phyloP scores from a whole-genome alignment of 2,329 filamentous ascomycete species.

The Claviceps purpurea region DNA sequence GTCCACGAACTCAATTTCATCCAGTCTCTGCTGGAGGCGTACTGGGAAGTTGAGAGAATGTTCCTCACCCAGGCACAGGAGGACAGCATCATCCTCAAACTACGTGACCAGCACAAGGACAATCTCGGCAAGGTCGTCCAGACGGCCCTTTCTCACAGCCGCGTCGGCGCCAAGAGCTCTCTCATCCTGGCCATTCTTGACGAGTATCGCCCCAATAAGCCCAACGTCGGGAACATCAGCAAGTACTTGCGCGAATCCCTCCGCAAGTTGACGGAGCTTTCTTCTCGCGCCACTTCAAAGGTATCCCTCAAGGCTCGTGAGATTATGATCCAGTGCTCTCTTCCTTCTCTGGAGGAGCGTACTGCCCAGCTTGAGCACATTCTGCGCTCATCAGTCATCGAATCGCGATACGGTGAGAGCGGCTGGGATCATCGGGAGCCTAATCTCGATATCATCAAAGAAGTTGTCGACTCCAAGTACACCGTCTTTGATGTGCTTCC shows the following conservation, averaged over 20 bases:
- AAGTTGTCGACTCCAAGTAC: conserved; percentile 97
- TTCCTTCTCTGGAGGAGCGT: conserved; percentile 91
- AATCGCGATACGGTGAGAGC: conserved; percentile 94
- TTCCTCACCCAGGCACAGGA: conserved; percentile 85
- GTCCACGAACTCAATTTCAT: conserved; percentile 79
- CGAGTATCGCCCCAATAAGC: conserved; percentile 89
- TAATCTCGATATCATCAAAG: conserved; percentile 80
- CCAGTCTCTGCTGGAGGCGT: conserved; percentile 63
- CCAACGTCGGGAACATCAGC: conserved; percentile 72
- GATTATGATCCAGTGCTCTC: conserved; percentile 90
- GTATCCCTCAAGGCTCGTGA: conserved; percentile 95
- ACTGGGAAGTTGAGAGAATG: conserved; percentile 70
- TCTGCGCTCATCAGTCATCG: conserved; percentile 82
- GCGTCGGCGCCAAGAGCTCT: conserved; percentile 86
- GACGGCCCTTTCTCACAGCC: conserved; percentile 85
- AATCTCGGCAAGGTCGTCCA: conserved; percentile 75
- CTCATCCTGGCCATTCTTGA: conserved; percentile 83
- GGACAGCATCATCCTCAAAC: conserved; percentile 83
- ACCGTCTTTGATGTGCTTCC: conserved; percentile 95
- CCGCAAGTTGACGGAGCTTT: conserved; percentile 79
- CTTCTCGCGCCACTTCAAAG: conserved; percentile 69
- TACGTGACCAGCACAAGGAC: conserved; percentile 94
- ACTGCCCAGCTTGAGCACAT: conserved; percentile 98
- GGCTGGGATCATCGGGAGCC: conserved; percentile 95
- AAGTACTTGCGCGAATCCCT: conserved; percentile 77